These are phyloP conservation scores for Ganoderma lucidum DNA, from an alignment of 1,284 basidiomycete species.

Conservation along the genomic window DNA sequence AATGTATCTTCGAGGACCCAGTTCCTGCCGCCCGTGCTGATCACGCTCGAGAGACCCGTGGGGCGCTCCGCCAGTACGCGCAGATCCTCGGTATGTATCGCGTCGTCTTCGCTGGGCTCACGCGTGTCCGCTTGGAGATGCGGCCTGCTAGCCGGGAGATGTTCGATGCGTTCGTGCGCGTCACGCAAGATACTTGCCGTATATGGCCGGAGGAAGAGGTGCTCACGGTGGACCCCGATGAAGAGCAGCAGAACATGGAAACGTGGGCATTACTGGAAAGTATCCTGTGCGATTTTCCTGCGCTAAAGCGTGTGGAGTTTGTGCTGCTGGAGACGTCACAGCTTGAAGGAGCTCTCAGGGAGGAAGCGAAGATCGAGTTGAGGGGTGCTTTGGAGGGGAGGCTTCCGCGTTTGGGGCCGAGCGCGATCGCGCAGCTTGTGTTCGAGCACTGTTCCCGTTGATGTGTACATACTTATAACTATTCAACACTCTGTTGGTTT, in stretches of 20 bases:
- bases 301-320: not conserved
- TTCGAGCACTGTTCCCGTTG: not conserved
- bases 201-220: not conserved
- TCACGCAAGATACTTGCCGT: not conserved
- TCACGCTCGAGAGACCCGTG: not conserved
- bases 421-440: not conserved
- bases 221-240: not conserved
- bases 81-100: not conserved
- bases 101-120: not conserved
- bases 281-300: not conserved
- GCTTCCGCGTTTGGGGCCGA: not conserved
- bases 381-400: not conserved
- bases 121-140: not conserved
- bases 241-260: not conserved
- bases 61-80: not conserved
- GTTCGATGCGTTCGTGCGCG: not conserved
- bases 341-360: not conserved
- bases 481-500: too few relatives aligned
- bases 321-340: not conserved
- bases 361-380: not conserved
- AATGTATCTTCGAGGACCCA: not conserved
- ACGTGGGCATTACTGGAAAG: not conserved
- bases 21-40: not conserved
- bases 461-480: too few relatives aligned
- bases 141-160: not conserved